Base-by-base conservation (phyloP, 768 basidiomycete species). In the Ephemerocybe angulata region DNA sequence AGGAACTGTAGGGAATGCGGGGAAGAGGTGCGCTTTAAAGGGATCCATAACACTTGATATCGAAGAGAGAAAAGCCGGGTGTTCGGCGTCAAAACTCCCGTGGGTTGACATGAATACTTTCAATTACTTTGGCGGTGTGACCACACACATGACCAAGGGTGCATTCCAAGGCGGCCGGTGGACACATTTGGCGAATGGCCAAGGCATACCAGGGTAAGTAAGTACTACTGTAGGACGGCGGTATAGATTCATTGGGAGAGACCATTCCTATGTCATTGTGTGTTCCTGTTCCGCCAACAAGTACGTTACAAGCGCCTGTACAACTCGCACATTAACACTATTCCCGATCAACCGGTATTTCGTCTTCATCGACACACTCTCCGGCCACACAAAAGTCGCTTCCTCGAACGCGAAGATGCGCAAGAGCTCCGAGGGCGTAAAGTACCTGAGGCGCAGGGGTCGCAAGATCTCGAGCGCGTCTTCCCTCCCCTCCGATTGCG, bases 331-430 rank as follows among this genome's bases (percentile, higher is more conserved):
- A 66, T 92, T 92, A 7, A 92, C 83, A 54, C 89, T 90, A 66
- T 92, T 93, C 17, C 90, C 90, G 52, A 92, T 85, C 27, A 91
- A 72, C 44, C 82, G 78, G 59, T 92, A 91, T 64, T 83, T 85
- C 10, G 86, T 82, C 67, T 88, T 90, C 1, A 63, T 77, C 2
- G 87, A 83, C 10, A 88, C 68, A 2, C 65, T 65, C 6, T 66
- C 60, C 3, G 89, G 88, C 88, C 89, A 93, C n/a, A 66, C 53
- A 60, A 90, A 87, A 17, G 8, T 55, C 30, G 46, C 29, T 4
- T 49, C 38, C 11, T 76, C 72, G 57, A 91, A 86, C 52, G 77
- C 74, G 63, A 88, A 88, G 10, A 91, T 69, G 7, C 85, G 79
- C 28, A 92, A 70, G 12, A 92, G 76, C 62, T 93, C 90, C 0